phyloP scores from a whole-genome alignment of 1,139 yeast species.

The Geotrichum klebahnii region DNA sequence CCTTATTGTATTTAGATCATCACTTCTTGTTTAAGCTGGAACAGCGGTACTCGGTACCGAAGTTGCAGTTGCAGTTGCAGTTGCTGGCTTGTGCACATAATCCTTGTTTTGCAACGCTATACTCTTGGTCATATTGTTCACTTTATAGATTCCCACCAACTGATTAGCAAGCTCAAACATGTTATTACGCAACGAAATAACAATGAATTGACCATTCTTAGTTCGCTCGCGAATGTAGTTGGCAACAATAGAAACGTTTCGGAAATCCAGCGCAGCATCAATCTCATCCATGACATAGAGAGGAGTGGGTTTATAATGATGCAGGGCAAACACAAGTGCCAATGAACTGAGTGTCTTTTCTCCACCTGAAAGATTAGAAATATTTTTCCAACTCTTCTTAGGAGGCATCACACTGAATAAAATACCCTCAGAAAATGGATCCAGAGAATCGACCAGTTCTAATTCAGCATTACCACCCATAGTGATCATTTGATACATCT shows the following conservation, averaged over 20 bases:
- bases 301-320: conserved; percentile 95
- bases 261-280: conserved; percentile 96
- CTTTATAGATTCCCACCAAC: conserved; percentile 92
- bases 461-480: conserved; percentile 99
- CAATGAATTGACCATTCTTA: conserved; percentile 93
- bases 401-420: conserved; percentile 99
- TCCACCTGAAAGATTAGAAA: conserved; percentile 93
- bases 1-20: too few species aligned
- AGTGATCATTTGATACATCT: conserved; percentile 97
- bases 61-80: neutral
- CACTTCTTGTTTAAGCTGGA: too few species aligned
- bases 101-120: conserved; percentile 70
- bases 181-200: conserved; percentile 88
- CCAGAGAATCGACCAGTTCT: conserved; percentile 90
- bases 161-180: conserved; percentile 97
- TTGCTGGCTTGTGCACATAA: conserved; percentile 2
- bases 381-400: conserved; percentile 94
- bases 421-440: conserved; percentile 97
- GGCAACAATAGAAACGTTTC: conserved; percentile 96
- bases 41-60: neutral
- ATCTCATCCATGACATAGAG: conserved; percentile 98
- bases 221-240: conserved; percentile 94
- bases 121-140: conserved; percentile 83
- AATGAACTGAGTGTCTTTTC: conserved; percentile 93
- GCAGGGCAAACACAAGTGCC: conserved; percentile 94